Base-by-base conservation (phyloP, 2,329 filamentous ascomycete species). In the Ascochyta rabiei region DNA sequence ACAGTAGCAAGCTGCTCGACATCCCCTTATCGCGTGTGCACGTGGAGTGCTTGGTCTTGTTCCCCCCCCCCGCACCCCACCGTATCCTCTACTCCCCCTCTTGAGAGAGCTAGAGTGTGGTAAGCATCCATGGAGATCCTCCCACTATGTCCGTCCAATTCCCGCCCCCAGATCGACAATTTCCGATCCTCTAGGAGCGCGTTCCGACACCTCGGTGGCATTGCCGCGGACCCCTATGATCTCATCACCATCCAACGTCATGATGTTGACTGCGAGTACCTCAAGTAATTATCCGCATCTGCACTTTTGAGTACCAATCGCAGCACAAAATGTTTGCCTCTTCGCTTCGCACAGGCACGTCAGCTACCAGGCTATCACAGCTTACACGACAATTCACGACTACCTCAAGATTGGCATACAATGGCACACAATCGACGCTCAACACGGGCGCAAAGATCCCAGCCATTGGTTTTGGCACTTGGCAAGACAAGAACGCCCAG, bases 361-460 rank as follows among this genome's bases (percentile, higher is more conserved):
- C 57, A 30, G 35, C 56, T 18, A 44, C 23, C n/a, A 54, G 60
- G 56, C 33, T 62, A 5, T 57, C 61, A 6, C 64, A 64, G 57
- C 18, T 63, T 35, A 52, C 56, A 37, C 53, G 59, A 38, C 58
- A 64, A 24, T 43, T 66, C 13, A 38, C 56, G 9, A 47, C 38
- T n/a, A 39, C 42, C 6, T 18, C 55, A n/a, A 76, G 46, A 59
- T 70, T 69, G 67, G 63, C 70, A 47, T 57, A 73, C 63, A 64
- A 73, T 67, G 68, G 63, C 26, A 71, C 75, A 43, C 75, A 72
- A 16, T 83, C 79, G 71, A 81, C 79, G 39, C 83, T 86, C 69
- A 84, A 85, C 68, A 88, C 86, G 46, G 90, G 90, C 49, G 87
- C 83, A 73, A 86, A 89, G 76, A 93, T 95, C 56, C 88, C 89